phyloP scores from a whole-genome alignment of 2,329 filamentous ascomycete species.

The Ceratocystis albifundus region DNA sequence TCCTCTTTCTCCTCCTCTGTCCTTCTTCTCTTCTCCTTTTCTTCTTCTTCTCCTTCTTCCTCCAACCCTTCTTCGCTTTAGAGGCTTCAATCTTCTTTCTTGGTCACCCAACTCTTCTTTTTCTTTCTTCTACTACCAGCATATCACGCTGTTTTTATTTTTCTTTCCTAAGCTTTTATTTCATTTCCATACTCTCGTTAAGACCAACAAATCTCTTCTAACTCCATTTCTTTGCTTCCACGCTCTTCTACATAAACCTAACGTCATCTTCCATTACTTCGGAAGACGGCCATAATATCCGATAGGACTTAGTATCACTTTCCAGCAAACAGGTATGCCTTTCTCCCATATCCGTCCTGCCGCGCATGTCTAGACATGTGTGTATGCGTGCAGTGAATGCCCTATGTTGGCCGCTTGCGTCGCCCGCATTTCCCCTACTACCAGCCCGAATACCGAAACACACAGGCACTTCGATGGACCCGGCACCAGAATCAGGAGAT shows the following conservation, averaged over 20 bases:
- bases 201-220: constrained; percentile 25
- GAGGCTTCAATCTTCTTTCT: constrained; percentile 25
- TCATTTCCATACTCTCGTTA: constrained; percentile 27
- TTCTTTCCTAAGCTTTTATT: constrained; percentile 26
- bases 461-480: neutral
- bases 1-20: constrained; percentile 26
- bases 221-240: constrained; percentile 15
- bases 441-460: neutral
- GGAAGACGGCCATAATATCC: constrained; percentile 23
- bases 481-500: neutral
- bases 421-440: neutral
- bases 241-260: constrained; percentile 21
- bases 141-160: constrained; percentile 25
- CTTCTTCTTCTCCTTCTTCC: constrained; percentile 25
- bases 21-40: constrained; percentile 25
- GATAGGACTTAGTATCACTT: constrained; percentile 16
- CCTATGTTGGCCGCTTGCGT: neutral
- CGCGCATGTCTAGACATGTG: too few relatives aligned
- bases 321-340: constrained; percentile 12
- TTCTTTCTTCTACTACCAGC: constrained; percentile 27
- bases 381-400: too few relatives aligned
- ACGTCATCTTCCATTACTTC: constrained; percentile 22
- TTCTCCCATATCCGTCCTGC: neutral
- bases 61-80: constrained; percentile 19
- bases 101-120: constrained; percentile 24